Conservation (phyloP, 352 stramenopile genomes). For the Phytopythium helicoides region DNA sequence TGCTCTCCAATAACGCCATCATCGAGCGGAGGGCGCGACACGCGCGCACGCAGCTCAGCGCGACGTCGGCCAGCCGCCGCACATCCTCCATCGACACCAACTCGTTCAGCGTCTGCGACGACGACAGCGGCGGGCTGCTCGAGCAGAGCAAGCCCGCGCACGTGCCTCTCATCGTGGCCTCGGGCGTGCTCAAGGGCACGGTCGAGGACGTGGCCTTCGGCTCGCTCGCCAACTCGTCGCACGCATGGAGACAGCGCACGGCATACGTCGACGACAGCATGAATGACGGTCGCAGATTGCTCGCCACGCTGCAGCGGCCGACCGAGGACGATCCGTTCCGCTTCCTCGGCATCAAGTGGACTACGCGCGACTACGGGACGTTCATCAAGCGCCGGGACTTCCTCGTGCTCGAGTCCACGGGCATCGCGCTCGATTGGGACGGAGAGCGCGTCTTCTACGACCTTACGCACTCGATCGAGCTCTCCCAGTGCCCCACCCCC, state of each 20-base stretch:
- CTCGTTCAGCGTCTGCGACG: conserved; percentile 34
- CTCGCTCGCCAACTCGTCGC: conserved; percentile 26
- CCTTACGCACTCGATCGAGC: conserved; percentile 36
- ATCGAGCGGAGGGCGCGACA: conserved; percentile 24
- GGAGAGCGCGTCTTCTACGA: conserved; percentile 37
- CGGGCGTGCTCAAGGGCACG: conserved; percentile 33
- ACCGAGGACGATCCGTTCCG: conserved; percentile 48
- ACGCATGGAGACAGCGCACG: conserved; percentile 34
- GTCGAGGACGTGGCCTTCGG: conserved; percentile 51
- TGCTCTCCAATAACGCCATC: conserved; percentile 42
- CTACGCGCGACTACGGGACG: conserved; percentile 20
- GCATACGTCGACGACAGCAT: conserved; percentile 35
- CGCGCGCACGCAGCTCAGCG: conserved; percentile 18
- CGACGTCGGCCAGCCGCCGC: conserved; percentile 14
- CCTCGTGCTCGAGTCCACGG: conserved; percentile 36
- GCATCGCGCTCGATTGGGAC: conserved; percentile 31
- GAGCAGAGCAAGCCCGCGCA: conserved; percentile 32
- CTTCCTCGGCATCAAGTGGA: conserved; percentile 53
- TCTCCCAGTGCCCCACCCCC: conserved; percentile 22
- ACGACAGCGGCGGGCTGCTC: conserved; percentile 25
- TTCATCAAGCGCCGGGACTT: conserved; percentile 42
- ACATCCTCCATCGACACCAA: conserved; percentile 17
- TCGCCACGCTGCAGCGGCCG: conserved; percentile 38
- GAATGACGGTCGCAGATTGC: conserved; percentile 32
- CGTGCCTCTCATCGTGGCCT: conserved; percentile 29